A percentile compares a stretch with the other conserved stretches of the same genome.
phyloP scores from a whole-genome alignment of 2,329 filamentous ascomycete genomes.

The Botrytis squamosa region DNA sequence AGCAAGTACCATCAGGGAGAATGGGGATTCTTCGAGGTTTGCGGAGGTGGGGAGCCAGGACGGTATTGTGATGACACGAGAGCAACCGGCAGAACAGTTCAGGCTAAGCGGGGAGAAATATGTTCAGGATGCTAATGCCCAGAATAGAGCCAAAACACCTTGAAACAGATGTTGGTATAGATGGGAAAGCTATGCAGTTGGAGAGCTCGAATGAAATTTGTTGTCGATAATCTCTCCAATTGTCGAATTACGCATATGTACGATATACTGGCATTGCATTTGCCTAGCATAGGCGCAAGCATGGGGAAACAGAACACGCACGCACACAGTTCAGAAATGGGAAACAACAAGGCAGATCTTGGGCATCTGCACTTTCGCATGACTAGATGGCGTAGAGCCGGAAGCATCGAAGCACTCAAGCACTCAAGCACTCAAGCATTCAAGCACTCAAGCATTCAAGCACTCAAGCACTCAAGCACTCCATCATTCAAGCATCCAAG shows the following conservation, averaged over 20 bases:
- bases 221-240: not conserved
- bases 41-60: not conserved
- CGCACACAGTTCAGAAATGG: not conserved
- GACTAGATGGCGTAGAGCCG: not conserved
- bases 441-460: not conserved
- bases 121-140: not conserved
- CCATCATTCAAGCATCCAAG: not conserved
- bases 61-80: not conserved
- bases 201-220: not conserved
- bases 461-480: no score
- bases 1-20: not conserved
- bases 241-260: not conserved
- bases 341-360: not conserved
- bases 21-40: not conserved
- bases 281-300: not conserved
- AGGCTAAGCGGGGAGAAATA: not conserved
- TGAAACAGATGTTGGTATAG: not conserved
- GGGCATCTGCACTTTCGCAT: not conserved
- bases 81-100: not conserved
- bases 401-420: not conserved
- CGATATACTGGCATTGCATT: slow-evolving; percentile 1
- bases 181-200: not conserved
- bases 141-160: not conserved
- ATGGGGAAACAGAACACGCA: slow-evolving; percentile 6
- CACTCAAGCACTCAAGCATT: not conserved